Conservation (phyloP, 257 asterid species). For the Przewalskia tangutica region DNA sequence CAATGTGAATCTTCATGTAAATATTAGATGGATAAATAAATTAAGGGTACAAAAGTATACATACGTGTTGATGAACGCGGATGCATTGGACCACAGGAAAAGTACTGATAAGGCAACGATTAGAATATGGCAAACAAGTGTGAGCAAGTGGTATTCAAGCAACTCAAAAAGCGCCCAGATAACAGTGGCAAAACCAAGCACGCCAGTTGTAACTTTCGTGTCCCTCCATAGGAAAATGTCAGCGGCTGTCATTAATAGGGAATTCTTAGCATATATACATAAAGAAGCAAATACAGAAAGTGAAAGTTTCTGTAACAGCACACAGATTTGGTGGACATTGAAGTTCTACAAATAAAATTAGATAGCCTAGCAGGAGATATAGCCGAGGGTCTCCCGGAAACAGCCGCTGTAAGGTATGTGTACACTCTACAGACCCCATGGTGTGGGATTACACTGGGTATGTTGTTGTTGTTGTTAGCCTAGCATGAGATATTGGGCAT, state of each 20-base stretch:
- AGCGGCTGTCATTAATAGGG: slow-evolving; percentile 50
- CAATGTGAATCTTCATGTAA: background rate
- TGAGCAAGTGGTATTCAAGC: slow-evolving; percentile 76
- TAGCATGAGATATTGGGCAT: slow-evolving; percentile 12
- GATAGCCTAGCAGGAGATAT: background rate
- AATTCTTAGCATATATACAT: background rate
- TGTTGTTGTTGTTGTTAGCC: too few relatives aligned
- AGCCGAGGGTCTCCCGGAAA: too few relatives aligned
- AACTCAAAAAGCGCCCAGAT: slow-evolving; percentile 85
- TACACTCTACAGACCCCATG: too few relatives aligned
- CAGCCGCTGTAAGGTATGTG: too few relatives aligned
- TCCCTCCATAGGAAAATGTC: slow-evolving; percentile 84
- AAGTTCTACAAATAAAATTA: background rate
- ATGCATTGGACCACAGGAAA: slow-evolving; percentile 82
- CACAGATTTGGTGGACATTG: background rate
- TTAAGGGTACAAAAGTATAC: background rate
- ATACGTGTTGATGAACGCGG: slow-evolving; percentile 67
- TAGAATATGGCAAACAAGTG: slow-evolving; percentile 74
- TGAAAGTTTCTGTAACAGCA: background rate
- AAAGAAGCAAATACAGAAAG: background rate
- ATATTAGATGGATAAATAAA: background rate
- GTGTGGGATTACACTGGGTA: too few relatives aligned
- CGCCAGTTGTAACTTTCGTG: slow-evolving; percentile 70
- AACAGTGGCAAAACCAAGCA: slow-evolving; percentile 70
- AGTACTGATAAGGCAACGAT: slow-evolving; percentile 54